Base-by-base conservation (phyloP, 768 basidiomycete genomes). In the Suillus weaverae region DNA sequence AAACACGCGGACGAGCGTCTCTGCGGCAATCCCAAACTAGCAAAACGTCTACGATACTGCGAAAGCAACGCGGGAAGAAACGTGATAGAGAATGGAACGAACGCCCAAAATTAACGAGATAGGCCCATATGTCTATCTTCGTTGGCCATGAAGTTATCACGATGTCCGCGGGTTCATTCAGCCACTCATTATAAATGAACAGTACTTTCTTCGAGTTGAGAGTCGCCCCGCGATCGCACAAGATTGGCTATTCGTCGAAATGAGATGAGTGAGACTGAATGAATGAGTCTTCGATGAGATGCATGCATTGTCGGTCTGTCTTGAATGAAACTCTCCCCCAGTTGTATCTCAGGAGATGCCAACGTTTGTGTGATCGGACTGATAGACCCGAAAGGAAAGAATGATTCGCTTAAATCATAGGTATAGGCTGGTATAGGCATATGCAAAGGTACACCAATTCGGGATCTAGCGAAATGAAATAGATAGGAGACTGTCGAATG, bases 391-490 rank as follows among this genome's bases (percentile, higher is more conserved):
- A 18, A 59, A 59, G 56, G 56, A 39, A 59, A 20, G 38, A 38
- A 59, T 59, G 53, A 54, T 54, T 32, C 38, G 56, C 38, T 39
- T 26, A 39, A 39, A 59, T 59, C 56, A 59, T 10, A 41, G 26
- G 56, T 59, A 50, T 50, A 50, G 13, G 22, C 48, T 44, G 20
- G n/a, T 36, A 35, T 36, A n/a, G 20, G 14, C 2, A 18, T 26
- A 59, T 59, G 5, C 56, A 39, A 57, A 59, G 56, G 56, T 39
- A 59, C 56, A 39, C 38, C 3, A 18, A 39, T 30, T 20, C 56
- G 56, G 56, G 26, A 59, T 59, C 56, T 59, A 20, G 56, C 56
- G 56, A 59, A 59, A 59, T 59, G 56, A 59, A 59, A 39, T 26
- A 26, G 26, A 59, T 59, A 59, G 56, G 56, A 39, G 38, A 20